Percentiles rank a stretch among this genome's conserved stretches.
Conservation (phyloP, 805 yeast species). For the Starmerella bombicola region DNA sequence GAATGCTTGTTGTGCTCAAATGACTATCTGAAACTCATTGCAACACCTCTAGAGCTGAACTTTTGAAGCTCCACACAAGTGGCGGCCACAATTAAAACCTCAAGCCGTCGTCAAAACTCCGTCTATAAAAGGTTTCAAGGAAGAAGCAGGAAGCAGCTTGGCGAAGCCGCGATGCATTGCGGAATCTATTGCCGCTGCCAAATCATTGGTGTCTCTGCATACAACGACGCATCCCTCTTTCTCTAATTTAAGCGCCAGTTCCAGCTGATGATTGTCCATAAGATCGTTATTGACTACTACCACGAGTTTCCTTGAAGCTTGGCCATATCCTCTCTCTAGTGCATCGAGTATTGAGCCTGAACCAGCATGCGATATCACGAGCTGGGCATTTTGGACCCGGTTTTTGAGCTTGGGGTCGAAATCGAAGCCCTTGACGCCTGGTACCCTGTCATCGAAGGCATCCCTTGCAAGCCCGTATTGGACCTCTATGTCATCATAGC, state of each 20-base stretch:
- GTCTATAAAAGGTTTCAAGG: constrained; percentile 4
- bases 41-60: constrained; percentile 37
- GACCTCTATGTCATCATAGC: constrained; percentile 36
- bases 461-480: constrained; percentile 46
- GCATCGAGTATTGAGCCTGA: constrained; percentile 81
- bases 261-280: constrained; percentile 81
- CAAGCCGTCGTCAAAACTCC: constrained; percentile 1
- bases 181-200: constrained; percentile 1
- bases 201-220: neutral
- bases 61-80: constrained; percentile 6
- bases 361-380: constrained; percentile 79
- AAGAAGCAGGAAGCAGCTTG: constrained; percentile 8
- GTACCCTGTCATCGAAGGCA: constrained; percentile 20
- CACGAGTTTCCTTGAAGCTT: constrained; percentile 52
- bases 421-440: constrained; percentile 35
- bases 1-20: constrained; percentile 74
- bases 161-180: neutral
- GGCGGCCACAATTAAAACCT: neutral
- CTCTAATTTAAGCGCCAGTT: constrained; percentile 50
- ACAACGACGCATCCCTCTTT: constrained; percentile 7
- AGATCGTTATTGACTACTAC: constrained; percentile 50
- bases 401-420: constrained; percentile 35
- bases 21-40: constrained; percentile 54
- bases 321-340: constrained; percentile 15
- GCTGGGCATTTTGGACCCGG: constrained; percentile 36